A percentile compares a stretch with the other conserved stretches of the same genome.
These are phyloP conservation scores for Amaranthus cruentus DNA, from an alignment of 148 eudicot genomes.

Conservation along the genomic window DNA sequence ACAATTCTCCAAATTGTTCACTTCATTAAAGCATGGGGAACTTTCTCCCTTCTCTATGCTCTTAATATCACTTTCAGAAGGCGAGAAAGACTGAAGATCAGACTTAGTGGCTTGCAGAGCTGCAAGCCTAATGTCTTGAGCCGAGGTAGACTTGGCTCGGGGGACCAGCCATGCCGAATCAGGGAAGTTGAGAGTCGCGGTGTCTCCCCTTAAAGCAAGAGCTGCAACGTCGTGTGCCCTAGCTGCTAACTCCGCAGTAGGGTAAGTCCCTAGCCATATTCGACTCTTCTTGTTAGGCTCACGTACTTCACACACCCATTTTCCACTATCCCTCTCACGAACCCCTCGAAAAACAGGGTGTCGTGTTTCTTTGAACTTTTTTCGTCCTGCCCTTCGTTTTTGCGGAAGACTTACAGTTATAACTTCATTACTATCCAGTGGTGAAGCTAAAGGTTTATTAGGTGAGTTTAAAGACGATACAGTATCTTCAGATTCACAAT, in stretches of 20 bases:
- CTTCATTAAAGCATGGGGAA: background rate
- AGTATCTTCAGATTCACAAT: slow-evolving; percentile 5
- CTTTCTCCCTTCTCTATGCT: background rate
- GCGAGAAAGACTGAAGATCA: background rate
- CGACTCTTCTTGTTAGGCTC: slow-evolving; percentile 52
- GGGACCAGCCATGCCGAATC: slow-evolving; percentile 40
- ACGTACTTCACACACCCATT: slow-evolving; percentile 63
- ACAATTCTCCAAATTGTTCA: background rate
- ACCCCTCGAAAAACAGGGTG: slow-evolving; percentile 53
- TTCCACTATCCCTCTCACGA: slow-evolving; percentile 37
- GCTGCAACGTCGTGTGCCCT: slow-evolving; percentile 66
- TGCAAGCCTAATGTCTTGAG: slow-evolving; percentile 45
- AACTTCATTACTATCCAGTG: background rate
- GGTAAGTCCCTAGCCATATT: slow-evolving; percentile 63
- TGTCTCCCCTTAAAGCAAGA: slow-evolving; percentile 41
- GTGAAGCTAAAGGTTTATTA: background rate
- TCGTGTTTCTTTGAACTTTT: slow-evolving; percentile 52
- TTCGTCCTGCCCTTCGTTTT: slow-evolving; percentile 37
- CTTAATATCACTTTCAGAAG: background rate
- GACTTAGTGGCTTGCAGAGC: slow-evolving; percentile 36
- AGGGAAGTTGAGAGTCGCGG: slow-evolving; percentile 38
- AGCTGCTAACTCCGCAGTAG: slow-evolving; percentile 50
- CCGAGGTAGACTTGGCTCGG: slow-evolving; percentile 32
- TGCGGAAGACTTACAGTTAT: background rate
- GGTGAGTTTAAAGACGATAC: slow-evolving; percentile 7